Base-by-base conservation (phyloP, 2,329 filamentous ascomycete species). In the Microdochium bolleyi region DNA sequence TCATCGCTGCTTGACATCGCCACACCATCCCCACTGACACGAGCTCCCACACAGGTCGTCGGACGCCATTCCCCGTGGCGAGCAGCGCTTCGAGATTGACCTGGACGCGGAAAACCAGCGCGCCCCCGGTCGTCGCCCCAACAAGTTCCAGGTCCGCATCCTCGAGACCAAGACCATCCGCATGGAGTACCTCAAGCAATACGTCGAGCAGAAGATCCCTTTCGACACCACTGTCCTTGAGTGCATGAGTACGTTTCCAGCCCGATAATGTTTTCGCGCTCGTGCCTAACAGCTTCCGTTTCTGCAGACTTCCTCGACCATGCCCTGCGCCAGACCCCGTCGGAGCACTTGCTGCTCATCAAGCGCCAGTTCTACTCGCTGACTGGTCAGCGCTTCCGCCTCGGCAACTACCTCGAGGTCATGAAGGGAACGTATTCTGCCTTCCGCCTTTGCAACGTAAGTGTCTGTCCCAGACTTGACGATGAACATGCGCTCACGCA, bases 371-470 rank as follows among this genome's bases (percentile, higher is more conserved):
- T 96, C 64, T 97, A 95, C 69, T 73, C 82, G 38, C 70, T 72
- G 1, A 60, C 72, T 1, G 77, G 78, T 2, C 64, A 76, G 22
- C 69, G 73, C 0, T 69, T 66, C 7, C 69, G 76, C 3, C 77
- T 96, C n/a, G 79, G 84, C 32, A 72, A 78, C 22, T 83, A 77
- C 53, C 75, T 94, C 2, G 83, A 91, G 62, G 89, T 90, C 0
- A 85, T 89, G 73, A 96, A 95, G 66, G 94, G 94, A 27, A 86
- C 91, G 3, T 97, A 96, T 61, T 84, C 90, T 10, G 91, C 92
- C 0, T 84, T 96, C 51, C 83, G 91, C 44, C 79, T 92, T 22
- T 87, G 85, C 49, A 78, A 89, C 56, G 77, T 79, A 67, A 54
- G 60, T 54, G 2, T 24, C 34, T 22, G 41, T 10, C 11, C 13